Evolutionary conservation across 768 basidiomycete genomes (phyloP), one percentile per base, ranked within the genome.

Genomic region (Tricholoma hemisulphureum): DNA sequence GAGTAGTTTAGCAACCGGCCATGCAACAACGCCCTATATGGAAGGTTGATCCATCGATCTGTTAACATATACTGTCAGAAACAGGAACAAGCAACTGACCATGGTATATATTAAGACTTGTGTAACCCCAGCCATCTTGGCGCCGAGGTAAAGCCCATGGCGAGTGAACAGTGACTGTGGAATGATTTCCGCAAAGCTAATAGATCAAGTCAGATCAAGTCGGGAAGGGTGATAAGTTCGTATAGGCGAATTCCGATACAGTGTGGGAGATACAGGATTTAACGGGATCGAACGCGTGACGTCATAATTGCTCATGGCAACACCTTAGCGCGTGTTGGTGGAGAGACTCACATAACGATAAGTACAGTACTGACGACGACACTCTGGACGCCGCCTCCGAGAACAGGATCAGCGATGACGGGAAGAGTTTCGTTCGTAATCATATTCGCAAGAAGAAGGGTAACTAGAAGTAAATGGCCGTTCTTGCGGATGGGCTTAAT

Each of bases 151-250:
- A 4, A 95, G 81, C 20, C 94, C 94, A 76, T 93, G 88, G 34
- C 93, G 88, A 20, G 91, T 91, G 71, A 91, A 96, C n/a, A 95
- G 76, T 1, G 91, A 91, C 67, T 96, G 93, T 0, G 93, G 93
- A 60, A 95, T 95, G 61, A 95, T 92, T 74, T 95, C 93, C 23
- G 93, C 77, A 69, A 95, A 95, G 58, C 92, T 95, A 64, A 35
- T 54, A 23, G 48, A 24, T 13, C 16, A 11, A 26, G 20, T 49
- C 48, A 49, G 29, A 49, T 29, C n/a, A 23, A 29, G 26, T 56
- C 48, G 31, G 26, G 37, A 58, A 53, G 34, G 28, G n/a, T n/a
- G n/a, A n/a, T n/a, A n/a, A n/a, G n/a, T n/a, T n/a, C n/a, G n/a
- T n/a, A n/a, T n/a, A n/a, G n/a, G n/a, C n/a, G n/a, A n/a, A n/a